These are phyloP conservation scores for Yamadazyma paraphyllophila DNA, from an alignment of 805 yeast genomes.

Conservation along the genomic window DNA sequence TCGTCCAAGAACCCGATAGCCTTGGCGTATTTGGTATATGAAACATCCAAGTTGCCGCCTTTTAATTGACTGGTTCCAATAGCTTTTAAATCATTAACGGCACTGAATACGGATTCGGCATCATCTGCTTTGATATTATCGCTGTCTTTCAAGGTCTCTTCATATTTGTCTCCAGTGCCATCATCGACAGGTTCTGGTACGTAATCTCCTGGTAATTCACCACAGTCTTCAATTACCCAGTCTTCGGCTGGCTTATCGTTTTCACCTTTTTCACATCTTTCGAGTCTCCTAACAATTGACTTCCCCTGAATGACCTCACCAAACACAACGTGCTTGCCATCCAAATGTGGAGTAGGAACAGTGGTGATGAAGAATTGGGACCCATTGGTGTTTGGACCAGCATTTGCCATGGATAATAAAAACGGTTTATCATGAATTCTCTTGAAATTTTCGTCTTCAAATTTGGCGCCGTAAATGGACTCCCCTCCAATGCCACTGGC, in stretches of 20 bases:
- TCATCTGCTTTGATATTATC: constrained; percentile 55
- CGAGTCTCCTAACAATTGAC: constrained; percentile 74
- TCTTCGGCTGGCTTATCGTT: constrained; percentile 71
- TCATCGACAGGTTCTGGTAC: constrained; percentile 58
- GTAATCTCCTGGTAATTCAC: constrained; percentile 65
- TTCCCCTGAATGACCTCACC: constrained; percentile 85
- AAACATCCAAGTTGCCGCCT: constrained; percentile 52
- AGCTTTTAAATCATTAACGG: constrained; percentile 63
- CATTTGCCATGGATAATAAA: constrained; percentile 92
- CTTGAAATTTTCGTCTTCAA: constrained; percentile 87
- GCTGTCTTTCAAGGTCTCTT: constrained; percentile 74
- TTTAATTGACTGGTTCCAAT: constrained; percentile 79
- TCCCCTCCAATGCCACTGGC: constrained; percentile 45
- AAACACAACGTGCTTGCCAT: constrained; percentile 95
- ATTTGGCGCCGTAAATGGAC: constrained; percentile 48
- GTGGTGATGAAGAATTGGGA: constrained; percentile 95
- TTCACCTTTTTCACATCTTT: constrained; percentile 60
- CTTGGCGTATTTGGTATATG: constrained; percentile 70
- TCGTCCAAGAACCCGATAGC: constrained; percentile 68
- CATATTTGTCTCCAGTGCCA: constrained; percentile 83
- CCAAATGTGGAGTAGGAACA: constrained; percentile 88
- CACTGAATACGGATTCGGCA: constrained; percentile 66
- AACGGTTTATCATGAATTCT: constrained; percentile 80
- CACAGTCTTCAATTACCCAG: constrained; percentile 75
- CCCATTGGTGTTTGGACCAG: constrained; percentile 94